Conservation (phyloP, 2,329 filamentous ascomycete species). For the Ophioceras dolichostomum region DNA sequence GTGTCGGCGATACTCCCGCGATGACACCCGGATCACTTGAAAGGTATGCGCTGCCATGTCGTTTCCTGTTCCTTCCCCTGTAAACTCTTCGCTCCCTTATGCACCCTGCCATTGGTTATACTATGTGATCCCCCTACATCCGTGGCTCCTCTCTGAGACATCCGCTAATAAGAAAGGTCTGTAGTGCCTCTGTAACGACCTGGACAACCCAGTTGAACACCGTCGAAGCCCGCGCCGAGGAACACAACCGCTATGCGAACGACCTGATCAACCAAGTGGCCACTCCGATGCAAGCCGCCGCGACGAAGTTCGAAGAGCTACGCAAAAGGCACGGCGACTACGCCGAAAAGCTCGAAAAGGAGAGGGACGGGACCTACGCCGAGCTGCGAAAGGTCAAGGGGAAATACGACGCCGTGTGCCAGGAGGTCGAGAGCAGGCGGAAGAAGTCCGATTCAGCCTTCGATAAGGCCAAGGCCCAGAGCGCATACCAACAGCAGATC, state of each 20-base stretch:
- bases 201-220: slow-evolving; percentile 92
- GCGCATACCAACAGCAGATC: slow-evolving; percentile 83
- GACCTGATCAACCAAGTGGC: slow-evolving; percentile 72
- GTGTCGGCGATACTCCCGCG: slow-evolving; percentile 76
- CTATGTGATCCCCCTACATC: too few relatives aligned
- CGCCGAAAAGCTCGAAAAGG: slow-evolving; percentile 76
- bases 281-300: slow-evolving; percentile 70
- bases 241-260: slow-evolving; percentile 76
- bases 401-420: slow-evolving; percentile 86
- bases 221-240: slow-evolving; percentile 73
- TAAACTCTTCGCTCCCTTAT: too few relatives aligned
- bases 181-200: slow-evolving; percentile 83
- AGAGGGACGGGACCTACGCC: slow-evolving; percentile 71
- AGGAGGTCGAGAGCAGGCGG: slow-evolving; percentile 85
- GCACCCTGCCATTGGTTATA: too few relatives aligned
- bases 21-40: slow-evolving; percentile 94
- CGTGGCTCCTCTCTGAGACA: too few relatives aligned
- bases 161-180: too few relatives aligned
- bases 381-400: slow-evolving; percentile 84
- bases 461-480: slow-evolving; percentile 86
- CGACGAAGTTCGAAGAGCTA: slow-evolving; percentile 72
- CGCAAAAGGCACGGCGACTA: slow-evolving; percentile 87
- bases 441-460: slow-evolving; percentile 95
- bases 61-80: too few relatives aligned
- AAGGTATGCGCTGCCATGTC: slow-evolving; percentile 40